These are phyloP conservation scores for Neurospora sp. DNA, from an alignment of 495 filamentous ascomycete genomes.

Conservation along the genomic window DNA sequence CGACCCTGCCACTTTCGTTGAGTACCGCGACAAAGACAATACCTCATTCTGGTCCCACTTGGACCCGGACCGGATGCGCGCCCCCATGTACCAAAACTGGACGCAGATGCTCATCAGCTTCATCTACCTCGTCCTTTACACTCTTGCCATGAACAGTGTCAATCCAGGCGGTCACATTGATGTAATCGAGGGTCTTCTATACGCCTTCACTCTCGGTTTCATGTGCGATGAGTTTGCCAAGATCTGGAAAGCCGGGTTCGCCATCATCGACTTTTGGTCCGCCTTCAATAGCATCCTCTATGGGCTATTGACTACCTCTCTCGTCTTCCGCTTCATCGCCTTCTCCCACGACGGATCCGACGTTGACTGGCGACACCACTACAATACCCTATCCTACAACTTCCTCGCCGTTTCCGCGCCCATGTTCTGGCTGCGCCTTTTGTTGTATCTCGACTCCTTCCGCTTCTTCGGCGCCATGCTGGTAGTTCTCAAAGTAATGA, in stretches of 20 bases:
- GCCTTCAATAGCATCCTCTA: slow-evolving; percentile 85
- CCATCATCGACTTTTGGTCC: slow-evolving; percentile 92
- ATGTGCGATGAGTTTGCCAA: slow-evolving; percentile 78
- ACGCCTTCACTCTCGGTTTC: slow-evolving; percentile 88
- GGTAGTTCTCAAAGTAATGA: slow-evolving; percentile 95
- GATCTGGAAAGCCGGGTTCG: slow-evolving; percentile 82
- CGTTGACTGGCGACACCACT: slow-evolving; percentile 44
- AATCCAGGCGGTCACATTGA: slow-evolving; percentile 71
- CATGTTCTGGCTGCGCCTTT: slow-evolving; percentile 92
- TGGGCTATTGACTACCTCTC: slow-evolving; percentile 59
- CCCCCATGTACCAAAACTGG: slow-evolving; percentile 82
- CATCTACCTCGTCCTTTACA: slow-evolving; percentile 75
- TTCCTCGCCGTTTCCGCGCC: slow-evolving; percentile 84
- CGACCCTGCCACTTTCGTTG: slow-evolving; percentile 75
- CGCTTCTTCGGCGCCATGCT: slow-evolving; percentile 98
- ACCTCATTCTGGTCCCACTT: slow-evolving; percentile 69
- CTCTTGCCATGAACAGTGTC: slow-evolving; percentile 83
- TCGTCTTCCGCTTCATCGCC: slow-evolving; percentile 68
- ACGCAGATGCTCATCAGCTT: slow-evolving; percentile 79
- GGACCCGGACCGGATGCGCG: slow-evolving; percentile 87
- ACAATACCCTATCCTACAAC: slow-evolving; percentile 81
- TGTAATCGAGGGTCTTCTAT: slow-evolving; percentile 72
- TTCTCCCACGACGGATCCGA: slow-evolving; percentile 46
- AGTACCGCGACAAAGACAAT: slow-evolving; percentile 68
- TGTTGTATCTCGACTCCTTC: slow-evolving; percentile 88